These are phyloP conservation scores for Pugionium cornutum DNA, from an alignment of 345 rosid genomes.

Conservation along the genomic window DNA sequence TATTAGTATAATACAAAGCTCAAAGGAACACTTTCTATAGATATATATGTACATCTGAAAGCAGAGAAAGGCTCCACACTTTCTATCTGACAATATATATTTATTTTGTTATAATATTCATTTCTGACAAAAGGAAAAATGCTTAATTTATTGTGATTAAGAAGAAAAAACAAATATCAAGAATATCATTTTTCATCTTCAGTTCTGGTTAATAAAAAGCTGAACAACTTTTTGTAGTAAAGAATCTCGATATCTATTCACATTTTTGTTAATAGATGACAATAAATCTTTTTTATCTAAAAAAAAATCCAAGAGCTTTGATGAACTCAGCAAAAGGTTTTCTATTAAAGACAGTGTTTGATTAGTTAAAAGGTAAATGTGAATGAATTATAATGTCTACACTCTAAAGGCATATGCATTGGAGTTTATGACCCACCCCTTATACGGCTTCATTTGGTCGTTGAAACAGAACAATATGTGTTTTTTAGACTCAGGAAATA, in stretches of 20 bases:
- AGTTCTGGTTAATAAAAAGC: constrained; percentile 8
- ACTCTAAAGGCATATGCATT: constrained; percentile 13
- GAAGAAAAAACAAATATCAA: background rate
- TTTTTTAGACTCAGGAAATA: no score
- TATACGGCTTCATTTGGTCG: constrained; percentile 11
- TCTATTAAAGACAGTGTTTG: constrained; percentile 5
- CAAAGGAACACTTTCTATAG: background rate
- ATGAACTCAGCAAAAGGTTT: no score
- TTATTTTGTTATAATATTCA: constrained; percentile 7
- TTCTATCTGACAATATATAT: constrained; percentile 33
- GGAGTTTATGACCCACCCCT: constrained; percentile 6
- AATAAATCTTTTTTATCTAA: no score
- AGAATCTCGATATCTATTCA: no score
- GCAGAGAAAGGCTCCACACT: constrained; percentile 38
- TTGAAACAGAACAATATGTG: constrained; percentile 1
- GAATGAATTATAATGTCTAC: background rate
- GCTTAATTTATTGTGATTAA: constrained; percentile 2
- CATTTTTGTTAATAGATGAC: no score
- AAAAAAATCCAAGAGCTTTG: no score
- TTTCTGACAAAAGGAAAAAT: constrained; percentile 24
- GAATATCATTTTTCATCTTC: background rate
- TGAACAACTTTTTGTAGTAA: background rate
- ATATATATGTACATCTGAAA: constrained; percentile 15
- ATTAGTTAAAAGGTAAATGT: constrained; percentile 5
- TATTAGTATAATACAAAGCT: constrained; percentile 18